phyloP scores from a whole-genome alignment of 2,329 filamentous ascomycete genomes.

The Colletotrichum viniferum region DNA sequence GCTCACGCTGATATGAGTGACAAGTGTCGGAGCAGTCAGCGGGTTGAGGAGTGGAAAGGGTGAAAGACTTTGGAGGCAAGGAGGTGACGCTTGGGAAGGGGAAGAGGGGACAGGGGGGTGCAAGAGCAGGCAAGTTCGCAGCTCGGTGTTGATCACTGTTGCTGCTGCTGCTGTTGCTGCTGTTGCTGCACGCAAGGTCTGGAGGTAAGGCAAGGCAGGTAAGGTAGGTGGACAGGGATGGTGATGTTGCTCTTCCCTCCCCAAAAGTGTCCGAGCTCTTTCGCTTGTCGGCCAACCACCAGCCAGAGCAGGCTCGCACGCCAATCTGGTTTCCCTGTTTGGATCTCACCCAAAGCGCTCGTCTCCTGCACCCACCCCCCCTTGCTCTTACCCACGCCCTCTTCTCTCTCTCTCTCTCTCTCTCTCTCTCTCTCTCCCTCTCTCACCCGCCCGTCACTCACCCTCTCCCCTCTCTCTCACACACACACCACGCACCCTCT shows the following conservation, averaged over 20 bases:
- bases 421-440: not conserved
- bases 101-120: not conserved
- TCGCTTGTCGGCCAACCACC: slow-evolving; percentile 15
- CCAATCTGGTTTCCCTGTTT: slow-evolving; percentile 16
- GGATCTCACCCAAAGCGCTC: slow-evolving; percentile 9
- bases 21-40: not conserved
- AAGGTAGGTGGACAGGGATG: slow-evolving; percentile 19
- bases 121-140: not conserved
- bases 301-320: not conserved
- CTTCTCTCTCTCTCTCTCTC: not conserved
- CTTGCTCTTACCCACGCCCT: not conserved
- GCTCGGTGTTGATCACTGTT: not conserved
- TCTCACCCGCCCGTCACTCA: not conserved
- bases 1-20: not conserved
- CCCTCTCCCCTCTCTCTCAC: not conserved
- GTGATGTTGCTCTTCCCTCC: slow-evolving; percentile 12
- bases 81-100: not conserved
- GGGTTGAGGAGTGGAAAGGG: not conserved
- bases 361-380: slow-evolving; percentile 11
- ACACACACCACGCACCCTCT: not conserved
- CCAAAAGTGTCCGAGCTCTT: slow-evolving; percentile 17
- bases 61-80: not conserved
- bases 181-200: not conserved
- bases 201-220: not conserved
- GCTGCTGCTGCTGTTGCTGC: not conserved